Percentiles rank a stretch among this genome's conserved stretches.
These are phyloP conservation scores for Limnanthes douglasii DNA, from an alignment of 345 rosid genomes.

Conservation along the genomic window DNA sequence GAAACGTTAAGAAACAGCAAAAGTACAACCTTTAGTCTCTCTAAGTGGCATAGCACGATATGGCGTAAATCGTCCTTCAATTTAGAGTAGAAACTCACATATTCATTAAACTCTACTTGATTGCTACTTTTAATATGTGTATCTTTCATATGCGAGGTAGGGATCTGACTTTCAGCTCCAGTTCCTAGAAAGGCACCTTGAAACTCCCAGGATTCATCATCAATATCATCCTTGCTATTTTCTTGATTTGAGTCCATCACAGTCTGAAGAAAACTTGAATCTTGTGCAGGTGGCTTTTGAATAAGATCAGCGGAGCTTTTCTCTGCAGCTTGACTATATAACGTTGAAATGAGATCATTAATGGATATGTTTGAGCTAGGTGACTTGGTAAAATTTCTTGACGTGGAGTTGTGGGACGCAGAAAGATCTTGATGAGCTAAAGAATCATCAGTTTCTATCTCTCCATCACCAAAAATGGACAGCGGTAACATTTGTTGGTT, in stretches of 20 bases:
- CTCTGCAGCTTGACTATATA: conserved; percentile 50
- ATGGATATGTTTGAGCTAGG: conserved; percentile 25
- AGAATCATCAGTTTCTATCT: conserved; percentile 25
- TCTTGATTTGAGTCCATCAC: conserved; percentile 1
- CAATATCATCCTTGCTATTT: conserved; percentile 14
- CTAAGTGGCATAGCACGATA: conserved; percentile 34
- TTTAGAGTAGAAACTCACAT: conserved; percentile 32
- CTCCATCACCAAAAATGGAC: conserved; percentile 47
- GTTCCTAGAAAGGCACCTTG: conserved; percentile 27
- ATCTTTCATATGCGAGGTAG: conserved; percentile 12
- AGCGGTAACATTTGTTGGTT: conserved; percentile 47
- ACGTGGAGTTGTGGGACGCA: conserved; percentile 9
- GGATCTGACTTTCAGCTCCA: conserved; percentile 12
- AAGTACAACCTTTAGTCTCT: conserved; percentile 38
- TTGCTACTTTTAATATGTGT: conserved; percentile 12
- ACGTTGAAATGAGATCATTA: conserved; percentile 62
- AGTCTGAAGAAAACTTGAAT: background rate
- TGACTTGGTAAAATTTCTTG: conserved; percentile 16
- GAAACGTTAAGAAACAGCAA: background rate
- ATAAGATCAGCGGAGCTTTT: conserved; percentile 15
- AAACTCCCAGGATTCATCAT: conserved; percentile 14
- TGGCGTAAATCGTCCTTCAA: conserved; percentile 44
- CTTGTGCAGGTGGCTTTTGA: conserved; percentile 14
- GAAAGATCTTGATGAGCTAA: conserved; percentile 22
- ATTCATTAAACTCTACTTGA: conserved; percentile 19